Conservation (phyloP, 805 yeast genomes). For the Scheffersomyces amazonensis region DNA sequence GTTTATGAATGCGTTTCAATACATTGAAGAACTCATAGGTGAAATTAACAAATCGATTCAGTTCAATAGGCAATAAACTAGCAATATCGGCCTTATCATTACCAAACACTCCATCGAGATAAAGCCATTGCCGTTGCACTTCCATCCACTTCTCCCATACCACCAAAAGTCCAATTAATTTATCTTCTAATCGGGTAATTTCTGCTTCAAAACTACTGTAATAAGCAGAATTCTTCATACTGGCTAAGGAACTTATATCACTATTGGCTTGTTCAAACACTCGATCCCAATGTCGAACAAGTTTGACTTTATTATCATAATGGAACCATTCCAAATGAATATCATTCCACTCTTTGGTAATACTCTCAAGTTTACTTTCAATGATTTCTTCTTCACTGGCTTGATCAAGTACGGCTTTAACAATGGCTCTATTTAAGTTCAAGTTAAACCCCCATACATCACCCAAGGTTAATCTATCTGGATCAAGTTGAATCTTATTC, state of each 20-base stretch:
- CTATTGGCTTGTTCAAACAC: constrained; percentile 57
- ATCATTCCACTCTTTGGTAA: constrained; percentile 56
- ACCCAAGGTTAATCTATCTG: constrained; percentile 43
- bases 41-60: constrained; percentile 59
- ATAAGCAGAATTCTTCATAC: constrained; percentile 71
- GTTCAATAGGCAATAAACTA: constrained; percentile 65
- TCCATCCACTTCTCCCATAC: constrained; percentile 75
- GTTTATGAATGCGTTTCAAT: constrained; percentile 47
- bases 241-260: constrained; percentile 57
- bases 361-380: constrained; percentile 50
- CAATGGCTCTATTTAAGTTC: constrained; percentile 35
- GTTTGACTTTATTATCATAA: constrained; percentile 48
- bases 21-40: constrained; percentile 59
- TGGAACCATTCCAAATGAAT: constrained; percentile 51
- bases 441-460: constrained; percentile 62
- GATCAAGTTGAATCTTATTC: constrained; percentile 16
- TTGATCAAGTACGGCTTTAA: constrained; percentile 50
- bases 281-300: constrained; percentile 67
- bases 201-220: constrained; percentile 60
- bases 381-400: constrained; percentile 75
- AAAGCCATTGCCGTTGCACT: constrained; percentile 85
- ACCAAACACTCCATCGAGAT: constrained; percentile 75
- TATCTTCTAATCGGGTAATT: constrained; percentile 51
- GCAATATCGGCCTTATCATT: constrained; percentile 51
- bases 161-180: constrained; percentile 47